Evolutionary conservation across 2,329 filamentous ascomycete genomes (phyloP), one percentile per base, ranked within the genome.

Genomic region (Curvularia eragrostidis): DNA sequence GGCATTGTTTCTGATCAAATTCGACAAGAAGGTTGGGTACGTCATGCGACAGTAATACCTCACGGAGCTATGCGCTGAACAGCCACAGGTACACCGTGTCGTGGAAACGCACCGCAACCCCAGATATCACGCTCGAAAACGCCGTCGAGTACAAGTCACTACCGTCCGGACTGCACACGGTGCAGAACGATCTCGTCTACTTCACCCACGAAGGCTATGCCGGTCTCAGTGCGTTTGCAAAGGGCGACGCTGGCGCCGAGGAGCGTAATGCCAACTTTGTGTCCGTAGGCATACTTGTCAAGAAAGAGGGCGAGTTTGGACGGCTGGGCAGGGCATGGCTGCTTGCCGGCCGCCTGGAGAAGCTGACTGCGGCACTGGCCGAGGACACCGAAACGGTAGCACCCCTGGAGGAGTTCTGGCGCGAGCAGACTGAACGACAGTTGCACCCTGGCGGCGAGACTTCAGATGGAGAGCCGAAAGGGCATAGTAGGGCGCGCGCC

Each of bases 141-240:
- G 87, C 90, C 23, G 92, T 97, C 70, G 95, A 99, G 79, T 99
- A 93, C 84, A 98, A 97, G 79, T 96, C 92, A 61, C 84, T 99
- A 46, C 95, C 95, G 2, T 98, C 94, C 0, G 95, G 95, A 23
- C 79, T 97, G 48, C 95, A 99, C 78, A 90, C 91, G 56, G 91
- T 98, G 19, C 83, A 89, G 30, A 87, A 93, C 65, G 95, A 99
- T 77, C 82, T 98, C 50, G 82, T 90, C 78, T 99, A 98, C 81
- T 99, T 98, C 76, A 88, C 96, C 42, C 93, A 98, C 72, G 89
- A 86, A 47, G 83, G 86, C 44, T 89, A 93, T 79, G 93, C 93
- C 5, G 95, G 95, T 26, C 83, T 98, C 67, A 97, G 93, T 79
- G 93, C 93, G 26, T 99, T 97, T 75, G 83, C 95, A 74, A 96